Evolutionary conservation across 139 green algal genomes (phyloP).

Genomic region (Volvox reticuliferus): DNA sequence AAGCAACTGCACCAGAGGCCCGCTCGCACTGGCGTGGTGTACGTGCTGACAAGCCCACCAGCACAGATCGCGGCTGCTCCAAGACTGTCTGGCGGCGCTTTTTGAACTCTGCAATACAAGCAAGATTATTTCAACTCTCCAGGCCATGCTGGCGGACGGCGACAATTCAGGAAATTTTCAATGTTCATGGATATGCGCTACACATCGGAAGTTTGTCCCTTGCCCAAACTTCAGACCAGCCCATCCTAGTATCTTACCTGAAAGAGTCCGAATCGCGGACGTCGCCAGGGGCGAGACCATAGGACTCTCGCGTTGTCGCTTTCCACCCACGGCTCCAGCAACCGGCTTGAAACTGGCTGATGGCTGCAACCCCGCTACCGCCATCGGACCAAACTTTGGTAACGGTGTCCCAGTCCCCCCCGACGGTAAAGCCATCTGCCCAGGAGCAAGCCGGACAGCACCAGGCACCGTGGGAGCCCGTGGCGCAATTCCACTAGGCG

Average conservation of each 20-base stretch:
- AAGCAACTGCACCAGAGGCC: background rate
- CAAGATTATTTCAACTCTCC: background rate
- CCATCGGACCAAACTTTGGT: conserved; percentile 29
- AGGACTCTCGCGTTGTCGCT: conserved; percentile 33
- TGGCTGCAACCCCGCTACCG: background rate
- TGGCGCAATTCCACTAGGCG: background rate
- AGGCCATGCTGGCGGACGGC: no score
- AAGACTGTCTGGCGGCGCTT: conserved; percentile 44
- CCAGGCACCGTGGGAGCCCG: background rate
- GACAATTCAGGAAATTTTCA: no score
- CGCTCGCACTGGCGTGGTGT: conserved; percentile 11
- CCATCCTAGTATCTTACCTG: background rate
- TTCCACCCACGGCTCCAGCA: background rate
- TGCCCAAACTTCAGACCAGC: no score
- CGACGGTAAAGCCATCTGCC: conserved; percentile 29
- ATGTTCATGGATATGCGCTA: no score
- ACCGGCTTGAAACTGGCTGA: conserved; percentile 2
- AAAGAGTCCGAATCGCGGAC: conserved; percentile 34
- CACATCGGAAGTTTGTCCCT: no score
- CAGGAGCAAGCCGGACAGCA: conserved; percentile 25
- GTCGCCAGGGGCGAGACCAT: conserved; percentile 11
- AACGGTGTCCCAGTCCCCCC: conserved; percentile 30
- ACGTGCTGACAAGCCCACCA: conserved; percentile 29
- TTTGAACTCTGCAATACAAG: conserved; percentile 50
- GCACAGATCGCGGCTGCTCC: conserved; percentile 42